Percentiles rank a stretch among this genome's conserved stretches.
Conservation (phyloP, 495 filamentous ascomycete genomes). For the Penicillium silybi region DNA sequence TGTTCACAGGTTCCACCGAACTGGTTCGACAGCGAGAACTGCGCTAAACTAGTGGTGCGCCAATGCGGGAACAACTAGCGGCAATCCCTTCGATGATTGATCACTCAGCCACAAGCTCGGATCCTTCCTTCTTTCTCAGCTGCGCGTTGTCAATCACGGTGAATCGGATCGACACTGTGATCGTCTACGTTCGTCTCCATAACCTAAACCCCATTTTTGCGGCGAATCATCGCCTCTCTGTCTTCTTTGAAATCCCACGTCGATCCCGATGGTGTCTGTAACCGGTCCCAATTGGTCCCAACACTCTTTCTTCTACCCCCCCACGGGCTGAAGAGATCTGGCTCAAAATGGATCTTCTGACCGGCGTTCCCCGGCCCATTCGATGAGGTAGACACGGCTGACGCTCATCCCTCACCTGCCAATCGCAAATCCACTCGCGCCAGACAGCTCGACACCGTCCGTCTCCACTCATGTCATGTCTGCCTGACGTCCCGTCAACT, state of each 20-base stretch:
- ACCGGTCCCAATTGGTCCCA: background rate
- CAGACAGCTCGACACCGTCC: background rate
- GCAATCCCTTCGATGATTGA: constrained; percentile 5
- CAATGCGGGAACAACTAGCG: constrained; percentile 1
- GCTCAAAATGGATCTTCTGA: background rate
- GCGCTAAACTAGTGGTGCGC: constrained; percentile 17
- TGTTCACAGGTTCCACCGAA: constrained; percentile 12
- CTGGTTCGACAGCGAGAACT: constrained; percentile 1
- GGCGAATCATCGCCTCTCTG: background rate
- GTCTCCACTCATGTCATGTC: constrained; percentile 10
- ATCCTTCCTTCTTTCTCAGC: background rate
- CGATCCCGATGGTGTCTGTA: background rate
- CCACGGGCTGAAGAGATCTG: background rate
- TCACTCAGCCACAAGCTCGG: constrained; percentile 21
- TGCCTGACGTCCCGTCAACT: constrained; percentile 5
- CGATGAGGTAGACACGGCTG: background rate
- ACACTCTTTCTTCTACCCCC: background rate
- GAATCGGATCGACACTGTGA: background rate
- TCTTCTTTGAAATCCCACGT: background rate
- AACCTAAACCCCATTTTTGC: background rate
- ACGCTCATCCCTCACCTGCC: background rate
- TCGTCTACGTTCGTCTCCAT: background rate
- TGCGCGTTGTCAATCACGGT: background rate
- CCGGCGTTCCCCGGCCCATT: background rate
- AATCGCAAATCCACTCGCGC: background rate